A percentile compares a stretch with the other conserved stretches of the same genome.
These are phyloP conservation scores for Fusarium oligoseptatum DNA, from an alignment of 2,329 filamentous ascomycete species.

Conservation along the genomic window DNA sequence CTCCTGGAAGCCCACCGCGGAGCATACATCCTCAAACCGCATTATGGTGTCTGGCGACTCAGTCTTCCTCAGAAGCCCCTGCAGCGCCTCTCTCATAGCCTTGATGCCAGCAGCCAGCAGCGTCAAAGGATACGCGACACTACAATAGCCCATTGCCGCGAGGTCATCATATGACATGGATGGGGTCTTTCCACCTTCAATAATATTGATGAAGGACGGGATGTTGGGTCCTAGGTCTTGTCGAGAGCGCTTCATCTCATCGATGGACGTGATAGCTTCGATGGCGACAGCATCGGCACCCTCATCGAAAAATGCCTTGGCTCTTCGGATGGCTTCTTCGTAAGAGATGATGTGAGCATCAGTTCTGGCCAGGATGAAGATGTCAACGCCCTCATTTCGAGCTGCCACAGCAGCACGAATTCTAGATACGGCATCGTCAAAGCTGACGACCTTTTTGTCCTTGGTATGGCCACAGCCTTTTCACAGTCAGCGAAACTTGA, in stretches of 20 bases:
- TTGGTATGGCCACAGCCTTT: background rate
- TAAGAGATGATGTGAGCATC: background rate
- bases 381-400: background rate
- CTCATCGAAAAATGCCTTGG: background rate
- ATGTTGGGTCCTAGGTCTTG: background rate
- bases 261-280: background rate
- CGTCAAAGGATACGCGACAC: background rate
- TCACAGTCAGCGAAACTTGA: background rate
- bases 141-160: background rate
- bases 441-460: background rate
- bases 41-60: background rate
- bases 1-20: background rate
- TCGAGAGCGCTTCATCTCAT: background rate
- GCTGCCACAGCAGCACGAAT: background rate
- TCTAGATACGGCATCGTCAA: background rate
- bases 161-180: background rate
- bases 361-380: background rate
- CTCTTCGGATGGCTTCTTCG: background rate
- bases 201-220: background rate
- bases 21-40: background rate
- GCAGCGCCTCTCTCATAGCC: background rate
- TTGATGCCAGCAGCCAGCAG: background rate
- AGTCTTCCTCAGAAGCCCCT: background rate
- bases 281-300: background rate
- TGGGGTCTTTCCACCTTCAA: background rate